Conservation (phyloP, 306 rosid genomes). For the Pterocarpus macrocarpus region DNA sequence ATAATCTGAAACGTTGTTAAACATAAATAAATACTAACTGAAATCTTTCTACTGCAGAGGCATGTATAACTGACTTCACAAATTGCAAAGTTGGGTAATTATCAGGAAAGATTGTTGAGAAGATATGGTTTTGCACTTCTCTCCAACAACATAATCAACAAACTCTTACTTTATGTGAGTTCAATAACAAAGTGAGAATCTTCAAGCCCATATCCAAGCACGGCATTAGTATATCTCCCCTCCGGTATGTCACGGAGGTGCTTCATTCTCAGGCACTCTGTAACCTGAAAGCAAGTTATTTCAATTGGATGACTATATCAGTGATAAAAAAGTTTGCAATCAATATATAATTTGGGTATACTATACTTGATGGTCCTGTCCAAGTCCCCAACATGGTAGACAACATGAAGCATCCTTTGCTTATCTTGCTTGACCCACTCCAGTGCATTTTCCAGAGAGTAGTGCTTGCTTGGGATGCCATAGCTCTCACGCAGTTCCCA, state of each 20-base stretch:
- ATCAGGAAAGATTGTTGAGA: conserved; percentile 8
- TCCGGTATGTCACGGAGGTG: conserved; percentile 98
- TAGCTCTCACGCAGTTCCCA: conserved; percentile 50
- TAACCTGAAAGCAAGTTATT: conserved; percentile 69
- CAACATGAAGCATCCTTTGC: conserved; percentile 90
- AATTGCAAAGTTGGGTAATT: conserved; percentile 19
- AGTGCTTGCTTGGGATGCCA: conserved; percentile 68
- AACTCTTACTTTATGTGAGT: conserved; percentile 87
- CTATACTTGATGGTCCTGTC: conserved; percentile 92
- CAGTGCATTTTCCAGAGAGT: conserved; percentile 77
- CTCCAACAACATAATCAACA: conserved; percentile 41
- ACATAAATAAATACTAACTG: conserved; percentile 34
- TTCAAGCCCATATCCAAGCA: conserved; percentile 98
- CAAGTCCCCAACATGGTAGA: conserved; percentile 93
- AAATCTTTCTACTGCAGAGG: conserved; percentile 35
- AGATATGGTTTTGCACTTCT: conserved; percentile 20
- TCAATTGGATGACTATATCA: conserved; percentile 17
- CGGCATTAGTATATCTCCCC: conserved; percentile 92
- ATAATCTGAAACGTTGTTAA: conserved; percentile 72
- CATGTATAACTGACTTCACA: conserved; percentile 33
- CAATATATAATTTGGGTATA: neutral
- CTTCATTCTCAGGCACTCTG: conserved; percentile 97
- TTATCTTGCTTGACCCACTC: conserved; percentile 97
- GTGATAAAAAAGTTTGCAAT: neutral
- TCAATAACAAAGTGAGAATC: conserved; percentile 97